Base-by-base conservation (phyloP, 1,139 yeast genomes). In the Taiozyma sp. region DNA sequence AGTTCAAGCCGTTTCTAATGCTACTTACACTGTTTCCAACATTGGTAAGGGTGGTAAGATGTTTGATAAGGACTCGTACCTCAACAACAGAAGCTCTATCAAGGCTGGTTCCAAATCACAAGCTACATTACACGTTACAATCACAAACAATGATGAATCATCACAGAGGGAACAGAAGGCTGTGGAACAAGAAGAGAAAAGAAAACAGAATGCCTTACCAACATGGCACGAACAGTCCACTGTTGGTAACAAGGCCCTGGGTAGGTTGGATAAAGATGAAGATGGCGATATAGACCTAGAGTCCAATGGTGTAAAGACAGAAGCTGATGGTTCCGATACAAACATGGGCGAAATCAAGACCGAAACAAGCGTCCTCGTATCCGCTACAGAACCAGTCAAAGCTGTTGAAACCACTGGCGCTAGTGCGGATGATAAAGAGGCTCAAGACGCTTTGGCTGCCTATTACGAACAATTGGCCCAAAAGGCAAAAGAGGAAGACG, bases 181-280 rank as follows among this genome's bases (percentile, higher is more conserved):
- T 58, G 77, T 80, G 63, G 91, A 85, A 60, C 80, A 76, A 57
- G 77, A 83, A 75, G 81, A 83, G 77, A 88, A 85, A 66, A 79
- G 91, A 65, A 87, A 88, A 64, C 97, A 91, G 68, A 93, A 95
- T 66, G 97, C 97, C 2, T 75, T 93, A 59, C 99, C 99, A 11
- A 84, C 95, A 26, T 93, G 99, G 99, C 97, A 93, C 66, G 80
- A 86, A 58, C 85, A 85, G 59, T 83, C 95, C 62, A 90, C 99
- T 1, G 95, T 93, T 56, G 97, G 96, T 43, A 72, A 95, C 44
- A 72, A 79, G 56, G 73, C 74, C 2, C 66, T 79, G 56, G 88
- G 85, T 46, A 77, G 74, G 57, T 60, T 80, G 56, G 82, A 78
- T 53, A 74, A 70, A 29, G 80, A 73, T 34, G 75, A 69, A 26